These are phyloP conservation scores for Yamadazyma aaseri DNA, from an alignment of 1,139 yeast species.

Conservation along the genomic window DNA sequence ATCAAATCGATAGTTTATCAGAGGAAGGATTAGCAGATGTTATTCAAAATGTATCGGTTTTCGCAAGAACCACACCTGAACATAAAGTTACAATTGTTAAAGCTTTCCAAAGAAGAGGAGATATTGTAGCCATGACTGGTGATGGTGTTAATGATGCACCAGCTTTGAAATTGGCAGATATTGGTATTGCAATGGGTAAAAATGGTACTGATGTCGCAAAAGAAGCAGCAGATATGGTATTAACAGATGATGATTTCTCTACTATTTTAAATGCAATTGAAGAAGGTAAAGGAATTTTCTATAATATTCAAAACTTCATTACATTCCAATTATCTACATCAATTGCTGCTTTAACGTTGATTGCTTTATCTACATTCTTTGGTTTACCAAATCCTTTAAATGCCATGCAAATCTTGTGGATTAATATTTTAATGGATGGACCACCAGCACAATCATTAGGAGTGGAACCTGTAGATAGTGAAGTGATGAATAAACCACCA, in stretches of 20 bases:
- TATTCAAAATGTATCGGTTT: conserved; percentile 80
- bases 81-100: conserved; percentile 90
- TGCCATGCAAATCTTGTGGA: conserved; percentile 98
- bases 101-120: conserved; percentile 90
- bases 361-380: conserved; percentile 83
- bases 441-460: conserved; percentile 98
- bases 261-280: conserved; percentile 90
- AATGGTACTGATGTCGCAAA: conserved; percentile 98
- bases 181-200: conserved; percentile 96
- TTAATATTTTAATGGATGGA: conserved; percentile 96
- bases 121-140: conserved; percentile 98
- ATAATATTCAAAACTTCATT: conserved; percentile 88
- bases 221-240: conserved; percentile 97
- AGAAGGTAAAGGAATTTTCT: conserved; percentile 95
- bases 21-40: conserved; percentile 71
- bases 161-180: conserved; percentile 95
- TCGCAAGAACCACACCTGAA: conserved; percentile 96
- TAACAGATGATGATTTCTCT: conserved; percentile 93
- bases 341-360: conserved; percentile 87
- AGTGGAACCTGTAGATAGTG: conserved; percentile 95
- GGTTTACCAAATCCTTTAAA: conserved; percentile 94
- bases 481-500: conserved; percentile 93
- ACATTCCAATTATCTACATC: conserved; percentile 95
- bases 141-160: conserved; percentile 99
- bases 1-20: conserved; percentile 67